phyloP scores from a whole-genome alignment of 805 yeast genomes.

The Sugiyamaella chiloensis region DNA sequence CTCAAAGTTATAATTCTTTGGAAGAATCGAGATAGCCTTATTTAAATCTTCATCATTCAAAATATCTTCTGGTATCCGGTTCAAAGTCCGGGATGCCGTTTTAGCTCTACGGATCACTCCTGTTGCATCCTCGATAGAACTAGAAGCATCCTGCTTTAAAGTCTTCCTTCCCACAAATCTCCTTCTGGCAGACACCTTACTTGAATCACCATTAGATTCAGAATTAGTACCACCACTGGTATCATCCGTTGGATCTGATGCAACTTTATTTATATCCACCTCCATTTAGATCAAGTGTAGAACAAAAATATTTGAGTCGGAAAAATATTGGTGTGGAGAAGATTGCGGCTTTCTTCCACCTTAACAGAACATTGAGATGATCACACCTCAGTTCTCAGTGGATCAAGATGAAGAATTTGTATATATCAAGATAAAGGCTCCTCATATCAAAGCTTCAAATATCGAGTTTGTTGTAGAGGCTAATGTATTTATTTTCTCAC shows the following conservation, averaged over 20 bases:
- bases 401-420: conserved; percentile 73
- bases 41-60: conserved; percentile 76
- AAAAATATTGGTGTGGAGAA: neutral
- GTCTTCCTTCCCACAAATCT: conserved; percentile 59
- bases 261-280: no score
- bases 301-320: no score
- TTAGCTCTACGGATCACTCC: neutral
- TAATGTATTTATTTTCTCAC: conserved; percentile 73
- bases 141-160: neutral
- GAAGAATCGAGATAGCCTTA: conserved; percentile 75
- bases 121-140: conserved; percentile 6
- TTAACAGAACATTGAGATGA: conserved; percentile 46
- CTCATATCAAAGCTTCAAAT: conserved; percentile 67
- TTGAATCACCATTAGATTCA: no score
- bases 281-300: no score
- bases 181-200: conserved; percentile 42
- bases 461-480: conserved; percentile 77
- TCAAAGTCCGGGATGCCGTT: conserved; percentile 43
- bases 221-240: no score
- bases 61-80: conserved; percentile 87
- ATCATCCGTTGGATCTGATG: no score
- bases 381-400: conserved; percentile 81
- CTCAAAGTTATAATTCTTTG: conserved; percentile 92
- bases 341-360: neutral
- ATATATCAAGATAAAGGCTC: conserved; percentile 58